Evolutionary conservation across 495 filamentous ascomycete species (phyloP).

Genomic region (Beverwykella pulmonaria): DNA sequence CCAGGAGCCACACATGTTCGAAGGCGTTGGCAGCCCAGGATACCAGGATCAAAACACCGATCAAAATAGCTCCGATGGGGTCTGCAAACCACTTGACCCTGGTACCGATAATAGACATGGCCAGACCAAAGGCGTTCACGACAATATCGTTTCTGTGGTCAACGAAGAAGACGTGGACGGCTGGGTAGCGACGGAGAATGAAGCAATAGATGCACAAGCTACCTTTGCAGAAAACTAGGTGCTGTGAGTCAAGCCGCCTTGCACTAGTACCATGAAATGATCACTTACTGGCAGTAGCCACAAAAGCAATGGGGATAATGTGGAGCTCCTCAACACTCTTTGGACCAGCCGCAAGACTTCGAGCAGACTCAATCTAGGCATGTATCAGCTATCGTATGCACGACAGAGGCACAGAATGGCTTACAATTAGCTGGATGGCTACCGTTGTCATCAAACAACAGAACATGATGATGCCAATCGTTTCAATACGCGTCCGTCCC

Average conservation of each 20-base stretch:
- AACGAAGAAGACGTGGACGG: constrained; percentile 57
- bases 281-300: constrained; percentile 54
- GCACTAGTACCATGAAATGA: not conserved
- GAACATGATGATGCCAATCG: constrained; percentile 62
- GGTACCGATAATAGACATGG: constrained; percentile 58
- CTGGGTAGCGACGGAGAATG: constrained; percentile 54
- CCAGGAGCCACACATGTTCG: constrained; percentile 60
- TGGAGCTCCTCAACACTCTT: constrained; percentile 49
- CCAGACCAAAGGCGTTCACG: constrained; percentile 58
- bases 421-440: constrained; percentile 54
- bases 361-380: constrained; percentile 52
- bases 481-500: constrained; percentile 58
- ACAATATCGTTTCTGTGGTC: constrained; percentile 61
- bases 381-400: constrained; percentile 7
- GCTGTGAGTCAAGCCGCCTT: constrained; percentile 22
- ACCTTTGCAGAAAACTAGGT: constrained; percentile 50
- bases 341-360: constrained; percentile 49
- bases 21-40: constrained; percentile 60
- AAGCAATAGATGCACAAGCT: constrained; percentile 58
- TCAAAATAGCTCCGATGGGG: constrained; percentile 58
- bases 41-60: constrained; percentile 57
- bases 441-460: constrained; percentile 62
- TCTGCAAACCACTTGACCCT: constrained; percentile 60
- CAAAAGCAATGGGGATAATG: constrained; percentile 56
- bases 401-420: constrained; percentile 11